Conservation (phyloP, 106 monocot genomes). For the Acorus calamus region DNA sequence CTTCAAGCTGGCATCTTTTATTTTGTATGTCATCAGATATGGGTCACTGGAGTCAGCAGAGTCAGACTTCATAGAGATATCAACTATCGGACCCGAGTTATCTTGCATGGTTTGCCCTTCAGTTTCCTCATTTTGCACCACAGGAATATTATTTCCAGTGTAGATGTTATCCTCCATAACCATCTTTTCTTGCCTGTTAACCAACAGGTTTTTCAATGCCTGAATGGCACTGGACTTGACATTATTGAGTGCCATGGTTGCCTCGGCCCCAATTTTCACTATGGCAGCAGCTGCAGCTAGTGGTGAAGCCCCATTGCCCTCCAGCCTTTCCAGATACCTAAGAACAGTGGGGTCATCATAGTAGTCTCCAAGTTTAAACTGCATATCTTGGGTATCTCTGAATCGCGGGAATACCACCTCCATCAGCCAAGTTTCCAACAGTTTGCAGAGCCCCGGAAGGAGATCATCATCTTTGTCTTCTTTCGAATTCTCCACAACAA, state of each 20-base stretch:
- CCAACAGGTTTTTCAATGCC: constrained; percentile 59
- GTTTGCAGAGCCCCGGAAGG: constrained; percentile 84
- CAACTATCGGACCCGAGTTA: constrained; percentile 10
- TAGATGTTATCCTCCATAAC: constrained; percentile 6
- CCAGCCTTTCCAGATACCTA: constrained; percentile 64
- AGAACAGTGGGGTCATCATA: constrained; percentile 83
- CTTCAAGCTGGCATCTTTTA: constrained; percentile 48
- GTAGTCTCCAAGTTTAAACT: constrained; percentile 70
- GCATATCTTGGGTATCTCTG: constrained; percentile 68
- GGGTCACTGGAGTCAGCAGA: constrained; percentile 17
- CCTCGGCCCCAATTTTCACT: constrained; percentile 66
- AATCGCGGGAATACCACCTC: constrained; percentile 70
- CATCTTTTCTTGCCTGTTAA: constrained; percentile 15
- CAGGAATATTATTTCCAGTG: constrained; percentile 2
- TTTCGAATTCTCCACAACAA: constrained; percentile 52
- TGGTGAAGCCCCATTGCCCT: constrained; percentile 56
- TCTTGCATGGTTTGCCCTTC: neutral
- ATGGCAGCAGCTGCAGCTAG: constrained; percentile 88
- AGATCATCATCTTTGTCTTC: constrained; percentile 35
- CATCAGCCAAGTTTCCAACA: constrained; percentile 80
- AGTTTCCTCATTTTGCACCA: constrained; percentile 11
- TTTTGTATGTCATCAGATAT: constrained; percentile 16
- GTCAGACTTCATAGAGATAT: constrained; percentile 11
- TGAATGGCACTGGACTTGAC: constrained; percentile 64
- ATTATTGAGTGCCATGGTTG: constrained; percentile 59